A percentile compares a stretch with the other conserved stretches of the same genome.
Evolutionary conservation across 371 early-diverging fungal genomes (phyloP).

Genomic region (Blastocladiella emersonii): DNA sequence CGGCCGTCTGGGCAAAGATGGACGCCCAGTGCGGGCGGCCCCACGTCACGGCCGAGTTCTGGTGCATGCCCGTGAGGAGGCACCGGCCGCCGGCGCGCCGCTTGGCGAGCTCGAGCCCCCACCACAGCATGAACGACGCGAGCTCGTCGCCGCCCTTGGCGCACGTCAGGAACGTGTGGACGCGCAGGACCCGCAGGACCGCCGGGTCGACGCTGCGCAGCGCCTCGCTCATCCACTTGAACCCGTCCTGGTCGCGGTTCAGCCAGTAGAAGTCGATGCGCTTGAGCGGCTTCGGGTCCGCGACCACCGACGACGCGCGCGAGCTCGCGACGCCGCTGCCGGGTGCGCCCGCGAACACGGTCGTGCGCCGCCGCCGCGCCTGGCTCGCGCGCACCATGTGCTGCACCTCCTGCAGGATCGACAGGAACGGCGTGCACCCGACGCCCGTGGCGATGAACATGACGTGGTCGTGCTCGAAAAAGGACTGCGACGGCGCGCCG

Average conservation of each 20-base stretch:
- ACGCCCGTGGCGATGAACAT: conserved; percentile 6
- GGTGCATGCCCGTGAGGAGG: conserved; percentile 4
- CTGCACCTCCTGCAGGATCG: neutral
- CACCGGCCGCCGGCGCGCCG: neutral
- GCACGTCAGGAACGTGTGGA: conserved; percentile 7
- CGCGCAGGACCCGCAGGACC: neutral
- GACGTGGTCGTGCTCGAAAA: conserved; percentile 5
- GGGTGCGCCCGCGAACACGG: neutral
- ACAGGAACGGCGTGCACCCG: conserved; percentile 6
- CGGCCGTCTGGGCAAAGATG: conserved; percentile 6
- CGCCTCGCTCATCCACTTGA: conserved; percentile 6
- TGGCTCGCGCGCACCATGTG: neutral
- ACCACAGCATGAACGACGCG: conserved; percentile 4
- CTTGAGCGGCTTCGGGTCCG: neutral
- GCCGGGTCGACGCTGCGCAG: neutral
- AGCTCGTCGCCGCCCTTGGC: conserved; percentile 6
- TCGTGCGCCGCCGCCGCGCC: neutral
- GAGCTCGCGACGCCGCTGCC: too few relatives aligned
- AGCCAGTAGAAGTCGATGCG: conserved; percentile 6
- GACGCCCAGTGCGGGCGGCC: conserved; percentile 7
- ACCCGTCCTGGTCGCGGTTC: conserved; percentile 5
- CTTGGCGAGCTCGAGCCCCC: conserved; percentile 6
- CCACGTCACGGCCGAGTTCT: conserved; percentile 2
- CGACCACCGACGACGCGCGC: neutral
- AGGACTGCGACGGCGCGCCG: conserved; percentile 5